Percentiles rank a stretch among this genome's conserved stretches.
These are phyloP conservation scores for Panaeolus papilionaceus DNA, from an alignment of 768 basidiomycete genomes.

Conservation along the genomic window DNA sequence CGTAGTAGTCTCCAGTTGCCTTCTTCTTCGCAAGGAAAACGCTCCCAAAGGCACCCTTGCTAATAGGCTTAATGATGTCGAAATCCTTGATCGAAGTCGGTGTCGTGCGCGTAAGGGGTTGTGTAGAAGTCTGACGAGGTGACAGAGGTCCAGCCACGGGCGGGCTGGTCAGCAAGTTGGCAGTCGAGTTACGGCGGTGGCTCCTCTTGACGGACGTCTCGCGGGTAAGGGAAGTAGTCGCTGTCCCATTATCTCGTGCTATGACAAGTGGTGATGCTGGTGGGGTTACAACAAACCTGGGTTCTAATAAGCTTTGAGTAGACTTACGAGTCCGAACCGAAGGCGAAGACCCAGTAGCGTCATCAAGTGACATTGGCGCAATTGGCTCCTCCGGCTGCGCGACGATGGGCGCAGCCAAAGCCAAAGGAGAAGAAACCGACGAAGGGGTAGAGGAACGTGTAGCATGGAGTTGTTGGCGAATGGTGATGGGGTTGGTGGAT, in stretches of 20 bases:
- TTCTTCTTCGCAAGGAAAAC: conserved; percentile 99
- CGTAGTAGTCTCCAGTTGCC: conserved; percentile 97
- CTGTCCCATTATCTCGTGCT: conserved; percentile 23
- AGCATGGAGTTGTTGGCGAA: conserved; percentile 56
- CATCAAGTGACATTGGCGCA: conserved; percentile 73
- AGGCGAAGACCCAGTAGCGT: conserved; percentile 38
- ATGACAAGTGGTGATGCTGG: conserved; percentile 73
- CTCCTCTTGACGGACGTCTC: conserved; percentile 59
- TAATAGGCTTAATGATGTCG: conserved; percentile 99
- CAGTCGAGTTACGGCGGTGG: conserved; percentile 76
- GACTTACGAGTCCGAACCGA: conserved; percentile 72
- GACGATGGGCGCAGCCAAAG: conserved; percentile 83
- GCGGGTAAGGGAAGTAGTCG: conserved; percentile 41
- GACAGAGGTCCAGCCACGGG: conserved; percentile 76
- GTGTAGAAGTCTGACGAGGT: conserved; percentile 82
- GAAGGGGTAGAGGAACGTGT: conserved; percentile 90
- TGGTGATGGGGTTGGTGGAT: conserved; percentile 31
- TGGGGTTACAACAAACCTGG: conserved; percentile 73
- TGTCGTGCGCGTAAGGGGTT: conserved; percentile 78
- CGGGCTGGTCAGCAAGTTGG: conserved; percentile 67
- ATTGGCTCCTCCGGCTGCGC: conserved; percentile 70
- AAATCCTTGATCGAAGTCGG: conserved; percentile 98
- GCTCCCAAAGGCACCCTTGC: conserved; percentile 97
- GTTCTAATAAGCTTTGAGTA: conserved; percentile 65
- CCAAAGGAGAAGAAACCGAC: conserved; percentile 86